phyloP scores from a whole-genome alignment of 305 asterid genomes.

The Solanum hybrid region DNA sequence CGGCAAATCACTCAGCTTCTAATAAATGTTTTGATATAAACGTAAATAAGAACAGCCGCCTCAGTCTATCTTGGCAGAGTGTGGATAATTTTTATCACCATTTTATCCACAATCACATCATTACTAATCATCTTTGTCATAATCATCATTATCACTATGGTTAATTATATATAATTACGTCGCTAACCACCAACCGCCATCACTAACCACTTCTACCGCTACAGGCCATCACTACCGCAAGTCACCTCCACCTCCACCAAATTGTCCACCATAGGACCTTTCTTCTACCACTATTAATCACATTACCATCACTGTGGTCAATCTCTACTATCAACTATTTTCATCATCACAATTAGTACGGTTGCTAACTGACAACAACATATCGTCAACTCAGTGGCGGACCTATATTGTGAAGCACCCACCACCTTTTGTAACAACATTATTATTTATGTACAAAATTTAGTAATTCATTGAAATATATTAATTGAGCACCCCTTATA shows the following conservation, averaged over 20 bases:
- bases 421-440: too few relatives aligned
- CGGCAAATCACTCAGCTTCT: background rate
- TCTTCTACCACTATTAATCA: background rate
- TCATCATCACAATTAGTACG: background rate
- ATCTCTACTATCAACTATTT: background rate
- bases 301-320: fast-evolving
- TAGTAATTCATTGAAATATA: too few relatives aligned
- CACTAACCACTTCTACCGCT: background rate
- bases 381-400: background rate
- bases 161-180: too few relatives aligned
- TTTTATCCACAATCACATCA: background rate
- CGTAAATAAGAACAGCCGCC: background rate
- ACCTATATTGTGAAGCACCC: too few relatives aligned
- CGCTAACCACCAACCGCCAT: background rate
- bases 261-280: background rate
- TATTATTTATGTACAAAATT: too few relatives aligned
- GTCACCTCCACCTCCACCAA: background rate
- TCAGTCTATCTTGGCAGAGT: background rate
- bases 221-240: background rate
- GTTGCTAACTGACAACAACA: background rate
- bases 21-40: background rate
- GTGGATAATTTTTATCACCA: background rate
- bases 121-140: background rate
- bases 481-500: too few relatives aligned
- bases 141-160: too few relatives aligned